Base-by-base conservation (phyloP, 495 filamentous ascomycete genomes). In the Lophiotrema nucula region DNA sequence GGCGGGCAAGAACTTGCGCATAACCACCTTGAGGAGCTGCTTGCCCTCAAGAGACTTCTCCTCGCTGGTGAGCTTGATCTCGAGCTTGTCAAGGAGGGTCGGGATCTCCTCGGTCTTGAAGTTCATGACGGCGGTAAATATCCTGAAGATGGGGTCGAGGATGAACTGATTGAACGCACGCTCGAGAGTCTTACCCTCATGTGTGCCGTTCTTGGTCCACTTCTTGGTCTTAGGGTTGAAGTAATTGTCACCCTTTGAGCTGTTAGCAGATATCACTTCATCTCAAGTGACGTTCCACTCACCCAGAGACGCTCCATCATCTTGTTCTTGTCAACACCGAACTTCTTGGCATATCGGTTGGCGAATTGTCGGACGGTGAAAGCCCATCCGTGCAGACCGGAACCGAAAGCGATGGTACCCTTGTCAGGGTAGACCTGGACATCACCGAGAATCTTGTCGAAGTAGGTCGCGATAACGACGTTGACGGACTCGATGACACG, bases 221-320 rank as follows among this genome's bases (percentile, higher is more conserved):
- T 99, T 99, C 88, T 97, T 99, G 82, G 93, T 99, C 76, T 88
- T 85, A 58, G 93, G 89, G 82, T 97, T 97, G 87, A 99, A 97
- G 83, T 86, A 99, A 81, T 90, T 97, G 85, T 99, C 95, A 69
- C 93, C 93, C 86, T 90, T 52, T 24, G 53, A 25, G 18, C 22
- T 33, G 52, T 56, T 22, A 56, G 51, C 8, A 11, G 45, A 12
- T 16, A 22, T 22, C 23, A 23, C 25, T 21, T 8, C 8, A n/a
- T n/a, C n/a, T n/a, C n/a, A n/a, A n/a, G n/a, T n/a, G n/a, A n/a
- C n/a, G n/a, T n/a, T 19, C 31, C 56, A 70, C 83, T 76, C 78
- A 91, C 89, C 93, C 93, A 98, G 69, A 98, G 88, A 84, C 95
- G 91, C 81, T 96, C 90, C 85, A 97, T 96, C 95, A 98, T 96